These are phyloP conservation scores for Monosporascus sp. DNA, from an alignment of 2,329 filamentous ascomycete species.

Conservation along the genomic window DNA sequence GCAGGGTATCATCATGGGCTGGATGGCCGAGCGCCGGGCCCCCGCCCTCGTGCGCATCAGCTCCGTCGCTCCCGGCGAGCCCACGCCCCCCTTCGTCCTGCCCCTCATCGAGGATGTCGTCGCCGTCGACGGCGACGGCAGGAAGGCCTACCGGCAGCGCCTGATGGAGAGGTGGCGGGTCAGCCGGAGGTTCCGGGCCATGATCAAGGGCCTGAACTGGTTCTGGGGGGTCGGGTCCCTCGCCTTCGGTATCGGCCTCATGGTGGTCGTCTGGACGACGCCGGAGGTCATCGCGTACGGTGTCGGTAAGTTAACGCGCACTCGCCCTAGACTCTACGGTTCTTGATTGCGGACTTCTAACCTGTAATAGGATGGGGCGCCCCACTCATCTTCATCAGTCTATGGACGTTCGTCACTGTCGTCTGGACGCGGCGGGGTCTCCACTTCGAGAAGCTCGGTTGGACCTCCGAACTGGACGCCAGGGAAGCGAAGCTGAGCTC, in stretches of 20 bases:
- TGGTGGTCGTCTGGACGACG: constrained; percentile 44
- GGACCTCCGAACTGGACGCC: constrained; percentile 11
- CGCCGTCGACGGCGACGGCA: constrained; percentile 60
- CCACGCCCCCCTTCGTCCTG: constrained; percentile 56
- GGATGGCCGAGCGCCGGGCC: constrained; percentile 27
- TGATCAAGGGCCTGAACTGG: constrained; percentile 49
- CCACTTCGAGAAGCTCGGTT: constrained; percentile 17
- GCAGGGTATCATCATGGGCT: constrained; percentile 35
- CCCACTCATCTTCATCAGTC: constrained; percentile 18
- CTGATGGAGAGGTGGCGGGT: constrained; percentile 47
- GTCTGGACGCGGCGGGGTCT: constrained; percentile 19
- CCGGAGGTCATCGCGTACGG: constrained; percentile 42
- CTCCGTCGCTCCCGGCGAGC: constrained; percentile 54
- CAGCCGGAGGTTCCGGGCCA: constrained; percentile 47
- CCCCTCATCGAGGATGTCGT: constrained; percentile 64
- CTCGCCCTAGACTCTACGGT: too few relatives aligned
- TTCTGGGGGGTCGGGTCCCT: constrained; percentile 52
- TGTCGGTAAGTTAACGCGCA: constrained; percentile 24
- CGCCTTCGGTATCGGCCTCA: constrained; percentile 39
- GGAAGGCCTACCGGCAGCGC: constrained; percentile 45
- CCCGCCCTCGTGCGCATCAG: constrained; percentile 58
- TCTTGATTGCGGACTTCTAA: not conserved
- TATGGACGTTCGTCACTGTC: constrained; percentile 23
- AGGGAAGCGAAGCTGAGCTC: not conserved
- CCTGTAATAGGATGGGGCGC: constrained; percentile 19